These are phyloP conservation scores for Aspergillus sp. DNA, from an alignment of 2,329 filamentous ascomycete genomes.

Conservation along the genomic window DNA sequence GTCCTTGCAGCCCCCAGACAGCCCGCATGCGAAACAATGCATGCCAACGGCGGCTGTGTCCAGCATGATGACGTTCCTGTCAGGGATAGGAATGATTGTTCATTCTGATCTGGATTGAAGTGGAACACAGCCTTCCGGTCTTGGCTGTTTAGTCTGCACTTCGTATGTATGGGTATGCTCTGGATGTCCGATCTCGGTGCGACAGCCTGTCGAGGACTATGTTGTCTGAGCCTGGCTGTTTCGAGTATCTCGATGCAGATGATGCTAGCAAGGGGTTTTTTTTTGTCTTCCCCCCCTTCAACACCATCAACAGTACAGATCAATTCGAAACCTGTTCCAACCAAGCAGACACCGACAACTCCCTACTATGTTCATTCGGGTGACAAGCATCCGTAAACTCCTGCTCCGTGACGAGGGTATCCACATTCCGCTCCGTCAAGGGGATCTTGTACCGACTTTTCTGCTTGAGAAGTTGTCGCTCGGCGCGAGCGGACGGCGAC, in stretches of 20 bases:
- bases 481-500: conserved; percentile 33
- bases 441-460: conserved; percentile 36
- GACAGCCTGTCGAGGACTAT: too few relatives aligned
- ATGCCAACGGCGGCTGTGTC: conserved; percentile 16
- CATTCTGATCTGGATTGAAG: too few relatives aligned
- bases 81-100: conserved; percentile 18
- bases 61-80: conserved; percentile 22
- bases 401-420: conserved; percentile 35
- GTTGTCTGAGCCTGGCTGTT: too few relatives aligned
- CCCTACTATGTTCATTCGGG: conserved; percentile 55
- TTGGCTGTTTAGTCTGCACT: neutral
- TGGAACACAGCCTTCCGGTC: too few relatives aligned
- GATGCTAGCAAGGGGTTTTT: too few relatives aligned
- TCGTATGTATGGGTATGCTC: too few relatives aligned
- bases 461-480: conserved; percentile 35
- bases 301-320: neutral
- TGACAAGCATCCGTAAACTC: conserved; percentile 54
- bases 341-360: conserved; percentile 74
- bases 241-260: too few relatives aligned
- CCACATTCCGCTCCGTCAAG: conserved; percentile 37
- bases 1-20: conserved; percentile 1
- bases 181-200: too few relatives aligned
- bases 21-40: neutral
- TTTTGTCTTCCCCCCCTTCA: too few relatives aligned
- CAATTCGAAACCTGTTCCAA: conserved; percentile 71